Conservation (phyloP, 495 filamentous ascomycete species). For the Penicillium samsonianum region DNA sequence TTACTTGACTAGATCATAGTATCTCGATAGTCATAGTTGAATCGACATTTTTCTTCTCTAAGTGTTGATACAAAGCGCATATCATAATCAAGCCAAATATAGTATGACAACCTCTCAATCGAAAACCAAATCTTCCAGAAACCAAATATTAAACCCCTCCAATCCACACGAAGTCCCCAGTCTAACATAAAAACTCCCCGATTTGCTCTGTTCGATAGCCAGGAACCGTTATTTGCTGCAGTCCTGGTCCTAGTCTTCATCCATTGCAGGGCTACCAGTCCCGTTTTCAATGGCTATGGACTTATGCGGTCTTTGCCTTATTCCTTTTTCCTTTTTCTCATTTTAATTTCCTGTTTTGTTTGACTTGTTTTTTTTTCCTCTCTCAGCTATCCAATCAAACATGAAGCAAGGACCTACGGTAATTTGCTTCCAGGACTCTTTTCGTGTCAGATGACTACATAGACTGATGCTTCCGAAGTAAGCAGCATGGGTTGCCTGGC, state of each 20-base stretch:
- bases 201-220: conserved; percentile 21
- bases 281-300: conserved; percentile 10
- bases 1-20: conserved; percentile 6
- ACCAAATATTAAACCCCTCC: not conserved
- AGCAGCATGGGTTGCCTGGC: not conserved
- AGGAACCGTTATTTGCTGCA: conserved; percentile 33
- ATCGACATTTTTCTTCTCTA: not conserved
- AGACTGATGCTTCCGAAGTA: not conserved
- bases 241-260: conserved; percentile 21
- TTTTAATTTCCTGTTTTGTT: not conserved
- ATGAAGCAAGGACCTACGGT: not conserved
- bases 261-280: conserved; percentile 20
- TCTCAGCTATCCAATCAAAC: not conserved
- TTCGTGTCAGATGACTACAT: conserved; percentile 7
- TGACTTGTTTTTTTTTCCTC: not conserved
- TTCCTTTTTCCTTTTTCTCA: not conserved
- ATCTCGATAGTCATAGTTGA: not conserved
- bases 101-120: not conserved
- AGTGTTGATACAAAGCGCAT: not conserved
- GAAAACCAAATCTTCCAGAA: not conserved
- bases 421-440: not conserved
- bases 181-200: conserved; percentile 22
- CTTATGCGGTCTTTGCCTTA: conserved; percentile 6
- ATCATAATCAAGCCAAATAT: not conserved
- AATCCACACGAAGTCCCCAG: not conserved